Percentiles rank a stretch among this genome's conserved stretches.
Evolutionary conservation across 345 rosid genomes (phyloP).

Genomic region (Aquilaria malaccensis): DNA sequence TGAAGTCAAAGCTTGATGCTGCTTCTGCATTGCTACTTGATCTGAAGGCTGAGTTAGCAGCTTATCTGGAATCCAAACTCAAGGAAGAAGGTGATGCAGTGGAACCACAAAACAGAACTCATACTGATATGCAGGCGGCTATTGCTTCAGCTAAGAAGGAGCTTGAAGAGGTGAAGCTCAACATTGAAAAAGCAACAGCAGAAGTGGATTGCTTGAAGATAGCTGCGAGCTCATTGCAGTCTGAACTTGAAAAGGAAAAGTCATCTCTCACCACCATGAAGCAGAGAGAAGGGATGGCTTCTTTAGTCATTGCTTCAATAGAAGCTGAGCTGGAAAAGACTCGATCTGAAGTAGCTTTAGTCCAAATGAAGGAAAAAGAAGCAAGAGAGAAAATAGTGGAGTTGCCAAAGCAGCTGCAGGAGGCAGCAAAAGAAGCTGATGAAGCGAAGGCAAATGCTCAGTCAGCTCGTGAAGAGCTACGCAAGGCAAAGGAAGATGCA

Average conservation of each 20-base stretch:
- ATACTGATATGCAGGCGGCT: slow-evolving; percentile 45
- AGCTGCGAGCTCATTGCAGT: slow-evolving; percentile 51
- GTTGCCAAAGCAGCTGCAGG: slow-evolving; percentile 67
- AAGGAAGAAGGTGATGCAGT: slow-evolving; percentile 34
- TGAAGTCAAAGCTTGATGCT: slow-evolving; percentile 55
- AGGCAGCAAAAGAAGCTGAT: slow-evolving; percentile 71
- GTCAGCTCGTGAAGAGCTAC: slow-evolving; percentile 64
- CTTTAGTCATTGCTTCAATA: slow-evolving; percentile 64
- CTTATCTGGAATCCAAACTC: slow-evolving; percentile 56
- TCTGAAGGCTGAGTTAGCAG: slow-evolving; percentile 76
- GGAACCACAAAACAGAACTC: slow-evolving; percentile 27
- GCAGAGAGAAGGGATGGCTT: slow-evolving; percentile 87
- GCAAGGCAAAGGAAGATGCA: slow-evolving; percentile 65
- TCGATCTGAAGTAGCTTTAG: slow-evolving; percentile 42
- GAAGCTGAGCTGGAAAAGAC: slow-evolving; percentile 71
- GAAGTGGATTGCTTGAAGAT: slow-evolving; percentile 71
- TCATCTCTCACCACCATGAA: slow-evolving; percentile 44
- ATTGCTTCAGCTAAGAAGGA: slow-evolving; percentile 74
- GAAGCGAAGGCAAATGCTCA: slow-evolving; percentile 66
- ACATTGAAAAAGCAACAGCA: slow-evolving; percentile 64
- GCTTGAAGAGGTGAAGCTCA: slow-evolving; percentile 69
- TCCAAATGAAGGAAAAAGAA: slow-evolving; percentile 62
- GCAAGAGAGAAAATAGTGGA: slow-evolving; percentile 49
- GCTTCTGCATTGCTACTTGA: slow-evolving; percentile 66
- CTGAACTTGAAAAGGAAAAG: slow-evolving; percentile 66